Conservation (phyloP, 2,329 filamentous ascomycete genomes). For the Aspergillus terreus region DNA sequence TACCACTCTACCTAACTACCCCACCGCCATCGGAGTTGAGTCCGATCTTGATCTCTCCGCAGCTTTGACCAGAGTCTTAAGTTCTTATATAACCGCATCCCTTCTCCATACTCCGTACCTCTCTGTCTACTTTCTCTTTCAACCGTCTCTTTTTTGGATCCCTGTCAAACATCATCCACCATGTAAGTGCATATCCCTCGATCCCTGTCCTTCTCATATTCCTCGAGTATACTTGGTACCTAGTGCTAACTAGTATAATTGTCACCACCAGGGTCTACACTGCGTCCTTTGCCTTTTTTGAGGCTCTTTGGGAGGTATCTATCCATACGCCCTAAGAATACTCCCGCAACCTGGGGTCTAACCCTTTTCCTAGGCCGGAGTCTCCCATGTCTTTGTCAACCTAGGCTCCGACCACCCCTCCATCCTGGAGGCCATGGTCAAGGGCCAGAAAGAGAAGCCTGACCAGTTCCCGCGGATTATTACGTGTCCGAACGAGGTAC, state of each 20-base stretch:
- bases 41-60: neutral
- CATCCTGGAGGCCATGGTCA: constrained; percentile 77
- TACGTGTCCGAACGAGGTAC: constrained; percentile 75
- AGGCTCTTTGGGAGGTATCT: constrained; percentile 60
- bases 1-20: neutral
- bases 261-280: constrained; percentile 51
- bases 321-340: constrained; percentile 18
- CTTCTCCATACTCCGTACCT: neutral
- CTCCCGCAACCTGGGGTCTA: neutral
- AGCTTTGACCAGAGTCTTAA: neutral
- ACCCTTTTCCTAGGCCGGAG: constrained; percentile 38
- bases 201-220: neutral
- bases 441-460: constrained; percentile 64
- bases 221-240: neutral
- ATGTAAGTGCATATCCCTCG: constrained; percentile 3
- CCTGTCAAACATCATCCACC: neutral
- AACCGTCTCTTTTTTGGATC: no score
- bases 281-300: constrained; percentile 76
- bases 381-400: constrained; percentile 52
- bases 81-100: neutral
- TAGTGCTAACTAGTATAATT: neutral
- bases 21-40: neutral
- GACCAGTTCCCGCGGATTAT: constrained; percentile 68
- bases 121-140: neutral
- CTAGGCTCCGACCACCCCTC: constrained; percentile 62